A percentile compares a stretch with the other conserved stretches of the same genome.
These are phyloP conservation scores for Xerocomus amazonicus DNA, from an alignment of 1,284 basidiomycete species.

Conservation along the genomic window DNA sequence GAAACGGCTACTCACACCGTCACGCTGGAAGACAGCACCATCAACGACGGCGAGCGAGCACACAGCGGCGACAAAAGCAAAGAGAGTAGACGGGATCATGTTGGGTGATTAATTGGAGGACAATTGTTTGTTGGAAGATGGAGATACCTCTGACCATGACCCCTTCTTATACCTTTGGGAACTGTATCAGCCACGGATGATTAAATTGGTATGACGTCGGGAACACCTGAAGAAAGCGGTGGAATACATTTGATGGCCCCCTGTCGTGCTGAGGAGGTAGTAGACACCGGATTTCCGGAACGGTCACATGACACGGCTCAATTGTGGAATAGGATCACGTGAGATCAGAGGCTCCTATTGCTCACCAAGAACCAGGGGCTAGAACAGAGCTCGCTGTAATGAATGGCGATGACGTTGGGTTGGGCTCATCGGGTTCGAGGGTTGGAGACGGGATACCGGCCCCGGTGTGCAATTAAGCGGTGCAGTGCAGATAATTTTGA, in stretches of 20 bases:
- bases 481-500: background rate
- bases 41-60: constrained; percentile 12
- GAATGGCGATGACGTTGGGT: background rate
- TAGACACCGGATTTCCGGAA: background rate
- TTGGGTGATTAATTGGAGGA: background rate
- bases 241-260: background rate
- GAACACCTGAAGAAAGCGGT: background rate
- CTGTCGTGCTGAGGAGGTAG: background rate
- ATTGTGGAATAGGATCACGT: background rate
- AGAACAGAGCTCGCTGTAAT: no score
- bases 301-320: background rate
- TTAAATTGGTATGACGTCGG: background rate
- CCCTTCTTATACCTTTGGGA: constrained; percentile 16
- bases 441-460: background rate
- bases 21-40: constrained; percentile 16
- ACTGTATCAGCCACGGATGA: constrained; percentile 13
- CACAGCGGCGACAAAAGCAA: constrained; percentile 8
- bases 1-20: constrained; percentile 15
- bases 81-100: constrained; percentile 22
- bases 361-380: no score
- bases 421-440: background rate
- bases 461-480: background rate
- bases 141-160: background rate
- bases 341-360: no score
- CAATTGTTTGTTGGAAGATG: no score